These are phyloP conservation scores for Rhinocladiella mackenziei DNA, from an alignment of 2,329 filamentous ascomycete genomes.

Conservation along the genomic window DNA sequence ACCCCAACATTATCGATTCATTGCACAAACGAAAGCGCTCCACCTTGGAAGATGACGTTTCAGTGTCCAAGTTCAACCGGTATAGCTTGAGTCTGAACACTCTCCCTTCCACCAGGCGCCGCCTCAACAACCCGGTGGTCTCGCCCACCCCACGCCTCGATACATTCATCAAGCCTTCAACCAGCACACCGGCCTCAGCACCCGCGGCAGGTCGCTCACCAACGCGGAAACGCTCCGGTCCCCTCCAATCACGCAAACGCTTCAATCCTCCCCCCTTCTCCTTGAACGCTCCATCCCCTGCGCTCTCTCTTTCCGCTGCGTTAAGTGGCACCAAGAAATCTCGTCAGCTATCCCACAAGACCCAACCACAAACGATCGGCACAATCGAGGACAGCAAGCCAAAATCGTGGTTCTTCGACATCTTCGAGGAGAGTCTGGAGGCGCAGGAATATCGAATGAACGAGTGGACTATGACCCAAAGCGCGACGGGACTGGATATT, in stretches of 20 bases:
- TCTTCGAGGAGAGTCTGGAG: constrained; percentile 86
- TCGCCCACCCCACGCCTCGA: constrained; percentile 26
- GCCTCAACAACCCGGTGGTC: no score
- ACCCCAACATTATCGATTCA: constrained; percentile 50
- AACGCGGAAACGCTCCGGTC: constrained; percentile 63
- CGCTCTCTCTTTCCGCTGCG: constrained; percentile 81
- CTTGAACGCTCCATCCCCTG: constrained; percentile 50
- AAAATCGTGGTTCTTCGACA: constrained; percentile 80
- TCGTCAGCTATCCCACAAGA: constrained; percentile 35
- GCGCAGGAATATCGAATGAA: constrained; percentile 81
- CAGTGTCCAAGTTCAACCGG: constrained; percentile 49
- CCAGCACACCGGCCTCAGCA: constrained; percentile 49
- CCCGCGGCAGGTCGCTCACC: constrained; percentile 76
- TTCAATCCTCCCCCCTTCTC: constrained; percentile 65
- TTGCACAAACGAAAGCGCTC: constrained; percentile 46
- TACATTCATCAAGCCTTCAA: constrained; percentile 34
- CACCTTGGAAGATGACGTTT: constrained; percentile 32
- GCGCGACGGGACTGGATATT: constrained; percentile 75
- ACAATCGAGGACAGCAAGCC: constrained; percentile 56
- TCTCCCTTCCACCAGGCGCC: constrained; percentile 8
- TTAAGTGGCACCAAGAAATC: constrained; percentile 58
- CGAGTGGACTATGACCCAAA: constrained; percentile 67
- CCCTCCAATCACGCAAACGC: constrained; percentile 67
- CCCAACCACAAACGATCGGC: constrained; percentile 44
- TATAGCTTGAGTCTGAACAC: constrained; percentile 38